phyloP scores from a whole-genome alignment of 805 yeast species.

The Barnettozyma vustinii region DNA sequence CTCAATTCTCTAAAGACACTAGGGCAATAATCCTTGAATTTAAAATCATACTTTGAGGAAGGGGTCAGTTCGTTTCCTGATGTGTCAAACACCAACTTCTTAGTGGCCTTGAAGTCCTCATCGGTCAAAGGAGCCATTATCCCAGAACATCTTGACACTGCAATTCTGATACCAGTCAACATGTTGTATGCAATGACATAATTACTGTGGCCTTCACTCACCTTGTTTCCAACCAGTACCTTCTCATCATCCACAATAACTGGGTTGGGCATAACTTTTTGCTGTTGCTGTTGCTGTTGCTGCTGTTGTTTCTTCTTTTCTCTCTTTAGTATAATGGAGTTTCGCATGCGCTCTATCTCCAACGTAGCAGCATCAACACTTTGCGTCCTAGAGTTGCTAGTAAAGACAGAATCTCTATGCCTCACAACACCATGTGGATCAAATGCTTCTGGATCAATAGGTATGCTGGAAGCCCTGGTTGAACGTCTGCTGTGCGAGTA shows the following conservation, averaged over 20 bases:
- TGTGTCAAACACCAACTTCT: conserved; percentile 81
- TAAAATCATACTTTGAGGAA: conserved; percentile 90
- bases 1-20: conserved; percentile 87
- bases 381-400: conserved; percentile 20
- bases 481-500: conserved; percentile 19
- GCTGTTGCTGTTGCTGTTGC: neutral
- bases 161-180: conserved; percentile 94
- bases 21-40: conserved; percentile 94
- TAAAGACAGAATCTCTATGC: conserved; percentile 15
- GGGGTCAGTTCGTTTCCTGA: conserved; percentile 89
- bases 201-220: conserved; percentile 89
- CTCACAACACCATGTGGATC: conserved; percentile 1
- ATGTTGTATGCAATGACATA: conserved; percentile 93
- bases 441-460: neutral
- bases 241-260: conserved; percentile 42
- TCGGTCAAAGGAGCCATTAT: conserved; percentile 67
- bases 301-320: conserved; percentile 32
- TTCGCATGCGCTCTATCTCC: conserved; percentile 48
- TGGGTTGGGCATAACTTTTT: conserved; percentile 21
- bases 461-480: conserved; percentile 9
- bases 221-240: conserved; percentile 73
- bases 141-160: conserved; percentile 90
- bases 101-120: conserved; percentile 63
- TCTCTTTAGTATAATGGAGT: conserved; percentile 40
- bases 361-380: conserved; percentile 33